Base-by-base conservation (phyloP, 2,329 filamentous ascomycete genomes). In the Talaromyces funiculosus region DNA sequence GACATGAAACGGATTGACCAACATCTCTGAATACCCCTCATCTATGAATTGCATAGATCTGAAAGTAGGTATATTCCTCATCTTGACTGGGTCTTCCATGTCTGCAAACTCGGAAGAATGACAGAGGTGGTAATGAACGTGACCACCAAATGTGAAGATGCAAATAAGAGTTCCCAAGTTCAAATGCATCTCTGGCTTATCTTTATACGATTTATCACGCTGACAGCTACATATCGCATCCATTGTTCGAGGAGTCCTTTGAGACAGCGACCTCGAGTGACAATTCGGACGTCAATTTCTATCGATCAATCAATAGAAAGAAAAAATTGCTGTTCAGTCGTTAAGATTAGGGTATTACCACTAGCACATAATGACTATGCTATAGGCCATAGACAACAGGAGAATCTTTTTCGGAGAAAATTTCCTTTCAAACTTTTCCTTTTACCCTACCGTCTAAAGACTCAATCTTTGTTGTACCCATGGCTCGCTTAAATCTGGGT, bases 21-120 rank as follows among this genome's bases (percentile, higher is more conserved):
- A 61, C 60, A 53, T 37, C 38, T 61, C 60, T 20, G 60, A 53
- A 54, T 58, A 61, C 5, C 60, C 60, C 31, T 61, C 60, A 18
- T 61, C 60, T 16, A 51, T 57, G 35, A 31, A 43, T 12, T 42
- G 35, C 9, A n/a, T 40, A 42, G 47, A 9, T 20, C 20, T n/a
- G 18, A 29, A 26, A 5, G 7, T 22, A 18, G 20, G 33, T 3
- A 31, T 10, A 7, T 53, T 22, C 42, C 31, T 42, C 57, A 53
- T 53, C 24, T 59, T 59, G 33, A 40, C 51, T 7, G 51, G 22
- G 26, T 18, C 6, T 20, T 29, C 33, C 51, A 54, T 38, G 9
- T 38, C 33, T 38, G 31, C 18, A 22, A 22, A 18, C 31, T 53
- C 31, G 51, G 18, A 51, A 51, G 47, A 33, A 26, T 33, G n/a